Evolutionary conservation across 2,329 filamentous ascomycete species (phyloP).

Genomic region (Capronia coronata): DNA sequence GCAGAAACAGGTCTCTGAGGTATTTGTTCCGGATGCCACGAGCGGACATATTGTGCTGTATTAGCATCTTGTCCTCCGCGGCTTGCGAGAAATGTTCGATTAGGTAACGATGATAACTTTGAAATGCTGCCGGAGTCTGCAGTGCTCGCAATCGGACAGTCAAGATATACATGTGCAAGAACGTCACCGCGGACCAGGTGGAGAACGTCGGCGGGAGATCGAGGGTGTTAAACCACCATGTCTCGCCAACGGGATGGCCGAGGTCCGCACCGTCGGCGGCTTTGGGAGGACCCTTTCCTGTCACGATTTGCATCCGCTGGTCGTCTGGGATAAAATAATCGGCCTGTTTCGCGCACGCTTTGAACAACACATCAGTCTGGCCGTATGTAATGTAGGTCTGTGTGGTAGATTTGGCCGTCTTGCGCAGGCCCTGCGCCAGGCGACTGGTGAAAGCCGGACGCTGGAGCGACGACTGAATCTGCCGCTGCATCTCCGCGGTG

Average conservation of each 20-base stretch:
- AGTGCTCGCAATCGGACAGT: constrained; percentile 77
- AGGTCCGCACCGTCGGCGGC: constrained; percentile 76
- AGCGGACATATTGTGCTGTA: constrained; percentile 45
- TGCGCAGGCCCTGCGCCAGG: constrained; percentile 28
- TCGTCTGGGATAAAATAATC: constrained; percentile 68
- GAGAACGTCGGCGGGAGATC: constrained; percentile 76
- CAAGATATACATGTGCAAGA: constrained; percentile 91
- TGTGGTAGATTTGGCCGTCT: constrained; percentile 38
- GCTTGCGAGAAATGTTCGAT: constrained; percentile 76
- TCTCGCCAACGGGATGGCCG: constrained; percentile 50
- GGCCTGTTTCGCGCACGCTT: constrained; percentile 64
- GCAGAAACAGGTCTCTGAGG: constrained; percentile 80
- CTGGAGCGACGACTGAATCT: constrained; percentile 12
- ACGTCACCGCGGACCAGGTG: constrained; percentile 92
- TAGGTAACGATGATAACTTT: constrained; percentile 79
- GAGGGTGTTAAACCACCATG: constrained; percentile 31
- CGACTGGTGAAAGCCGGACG: constrained; percentile 6
- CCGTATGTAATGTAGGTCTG: constrained; percentile 74
- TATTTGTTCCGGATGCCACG: constrained; percentile 53
- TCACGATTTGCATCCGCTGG: constrained; percentile 53
- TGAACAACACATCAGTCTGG: constrained; percentile 70
- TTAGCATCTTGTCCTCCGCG: constrained; percentile 64
- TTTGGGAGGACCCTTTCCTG: constrained; percentile 43
- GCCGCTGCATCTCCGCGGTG: constrained; percentile 19
- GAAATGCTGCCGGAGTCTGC: constrained; percentile 56